Evolutionary conservation across 176 grass and related monocot genomes (phyloP), one percentile per base, ranked within the genome.

Genomic region (Hordeum marinum): DNA sequence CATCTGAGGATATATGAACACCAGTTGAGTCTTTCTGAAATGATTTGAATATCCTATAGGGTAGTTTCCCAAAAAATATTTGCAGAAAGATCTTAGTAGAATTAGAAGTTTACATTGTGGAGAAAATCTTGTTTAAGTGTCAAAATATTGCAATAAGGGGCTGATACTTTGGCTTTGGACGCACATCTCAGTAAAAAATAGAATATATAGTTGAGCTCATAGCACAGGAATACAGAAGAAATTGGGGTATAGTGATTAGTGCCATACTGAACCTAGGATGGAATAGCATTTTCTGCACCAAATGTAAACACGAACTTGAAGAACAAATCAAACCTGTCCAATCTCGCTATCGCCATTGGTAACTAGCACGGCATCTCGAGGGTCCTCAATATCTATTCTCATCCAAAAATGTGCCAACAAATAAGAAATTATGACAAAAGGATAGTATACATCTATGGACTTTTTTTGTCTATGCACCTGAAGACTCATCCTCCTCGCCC

Each of bases 281-380:
- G 2, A 20, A 42, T 63, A 61, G 18, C 9, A 77, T 23, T 64
- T 82, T 48, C 43, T 1, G 1, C 20, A 7, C 24, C 21, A n/a
- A 81, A 26, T 81, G 21, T 13, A 73, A 64, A 90, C 4, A 45
- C 2, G 24, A 63, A 63, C 17, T 58, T 73, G 20, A 41, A 63
- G 45, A 73, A 66, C 41, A 78, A 42, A 43, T 26, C 40, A 17
- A 45, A 95, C 96, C 91, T 94, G 96, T 9, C 93, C 96, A 72
- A 95, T 86, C 89, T 98, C 96, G 67, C 93, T 98, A 11, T 95
- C 89, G 8, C 93, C 96, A 69, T 98, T 88, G 27, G 93, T 92
- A 11, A 98, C 93, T 68, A 98, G 64, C 57, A 95, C 89, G 11
- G 93, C 93, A 70, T 98, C 87, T 75, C 87, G 87, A 59, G 80